Base-by-base conservation (phyloP, 2,329 filamentous ascomycete genomes). In the Aspergillus fumigatus region DNA sequence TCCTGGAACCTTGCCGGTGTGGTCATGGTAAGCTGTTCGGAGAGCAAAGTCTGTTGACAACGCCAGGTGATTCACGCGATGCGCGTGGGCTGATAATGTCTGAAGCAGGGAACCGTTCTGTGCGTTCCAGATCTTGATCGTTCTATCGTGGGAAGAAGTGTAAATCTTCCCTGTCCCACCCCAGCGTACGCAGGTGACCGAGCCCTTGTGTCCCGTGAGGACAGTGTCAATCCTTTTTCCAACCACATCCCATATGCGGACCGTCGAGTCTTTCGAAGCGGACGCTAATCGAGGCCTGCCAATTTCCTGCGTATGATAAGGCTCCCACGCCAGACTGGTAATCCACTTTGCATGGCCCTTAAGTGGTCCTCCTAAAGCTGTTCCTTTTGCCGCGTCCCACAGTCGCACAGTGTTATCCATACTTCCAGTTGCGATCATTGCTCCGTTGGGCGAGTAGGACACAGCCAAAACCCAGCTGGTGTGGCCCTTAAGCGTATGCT, bases 31-130 rank as follows among this genome's bases (percentile, higher is more conserved):
- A 1, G 84, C 88, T 0, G 92, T 97, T 51, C 92, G 84, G 38
- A 97, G 80, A 2, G 88, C 92, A 68, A 92, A 94, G 68, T 97
- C 94, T 3, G 92, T 97, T 0, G 92, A 97, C 4, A 99, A 82
- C 0, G 94, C 92, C 23, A 99, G 83, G 69, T 97, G 91, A 70
- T 99, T 99, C 29, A 99, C 90, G 85, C 93, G 96, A 71, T 97
- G 94, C 0, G 89, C 90, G 70, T 99, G 95, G 1, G 88, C 82
- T 21, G 84, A 85, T 8, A 97, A 79, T 0, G 88, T 92, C 71
- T 94, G 89, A 53, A 91, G 79, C 23, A 97, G 79, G 2, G 87
- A 91, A 29, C 93, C 94, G 61, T 88, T 86, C 41, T 82, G 81
- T 0, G 89, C 84, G 67, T 94, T 87, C 92, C 93, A 99, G 4